phyloP scores from a whole-genome alignment of 495 filamentous ascomycete genomes.

The Penicillium lividum region DNA sequence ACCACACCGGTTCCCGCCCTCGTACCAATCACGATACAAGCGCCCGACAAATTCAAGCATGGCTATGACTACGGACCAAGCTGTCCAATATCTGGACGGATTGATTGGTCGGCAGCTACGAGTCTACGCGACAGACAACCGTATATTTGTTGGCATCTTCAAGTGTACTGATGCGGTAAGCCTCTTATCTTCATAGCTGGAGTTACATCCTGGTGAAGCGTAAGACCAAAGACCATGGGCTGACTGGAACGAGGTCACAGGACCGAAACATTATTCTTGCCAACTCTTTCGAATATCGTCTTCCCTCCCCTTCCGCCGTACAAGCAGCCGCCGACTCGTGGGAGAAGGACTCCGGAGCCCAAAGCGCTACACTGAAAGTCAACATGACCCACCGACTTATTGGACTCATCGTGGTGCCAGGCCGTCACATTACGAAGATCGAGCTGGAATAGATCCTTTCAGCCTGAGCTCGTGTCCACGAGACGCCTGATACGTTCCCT shows the following conservation, averaged over 20 bases:
- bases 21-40: not conserved
- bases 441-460: slow-evolving; percentile 70
- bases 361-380: slow-evolving; percentile 48
- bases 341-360: slow-evolving; percentile 28
- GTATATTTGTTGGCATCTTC: slow-evolving; percentile 87
- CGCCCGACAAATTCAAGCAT: not conserved
- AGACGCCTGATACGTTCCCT: slow-evolving; percentile 18
- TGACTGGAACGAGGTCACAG: slow-evolving; percentile 37
- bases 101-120: slow-evolving; percentile 62
- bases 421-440: slow-evolving; percentile 80
- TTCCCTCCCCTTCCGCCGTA: slow-evolving; percentile 55
- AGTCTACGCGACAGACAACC: slow-evolving; percentile 76
- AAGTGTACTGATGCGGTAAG: slow-evolving; percentile 91
- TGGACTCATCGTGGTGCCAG: slow-evolving; percentile 88
- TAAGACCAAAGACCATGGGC: not conserved
- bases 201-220: not conserved
- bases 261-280: slow-evolving; percentile 84
- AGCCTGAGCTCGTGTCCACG: slow-evolving; percentile 24
- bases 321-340: slow-evolving; percentile 39
- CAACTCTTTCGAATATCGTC: slow-evolving; percentile 84
- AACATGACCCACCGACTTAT: slow-evolving; percentile 83
- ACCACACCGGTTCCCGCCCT: not conserved
- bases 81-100: slow-evolving; percentile 45
- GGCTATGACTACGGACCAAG: slow-evolving; percentile 43
- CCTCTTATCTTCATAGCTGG: slow-evolving; percentile 9